Evolutionary conservation across 192 early-diverging fungal species (phyloP).

Genomic region (Entophlyctis luteolus): DNA sequence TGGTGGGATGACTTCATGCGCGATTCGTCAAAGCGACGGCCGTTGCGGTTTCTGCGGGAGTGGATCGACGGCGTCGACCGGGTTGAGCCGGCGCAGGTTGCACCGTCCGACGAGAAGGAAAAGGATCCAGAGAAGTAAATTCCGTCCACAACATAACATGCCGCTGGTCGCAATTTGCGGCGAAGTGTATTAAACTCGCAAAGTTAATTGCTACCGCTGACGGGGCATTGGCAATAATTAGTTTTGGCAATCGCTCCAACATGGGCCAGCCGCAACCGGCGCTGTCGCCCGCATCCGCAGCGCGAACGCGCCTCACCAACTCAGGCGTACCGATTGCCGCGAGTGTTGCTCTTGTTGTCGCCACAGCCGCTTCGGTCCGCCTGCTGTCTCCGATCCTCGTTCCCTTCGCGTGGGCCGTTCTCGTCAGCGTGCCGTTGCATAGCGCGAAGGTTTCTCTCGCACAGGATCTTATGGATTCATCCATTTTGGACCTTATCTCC

Average conservation of each 20-base stretch:
- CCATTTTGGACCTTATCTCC: not conserved
- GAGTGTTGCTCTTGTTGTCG: too few species aligned
- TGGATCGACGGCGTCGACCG: not conserved
- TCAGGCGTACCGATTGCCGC: too few species aligned
- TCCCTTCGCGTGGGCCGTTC: conserved; percentile 1
- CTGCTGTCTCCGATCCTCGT: conserved; percentile 8
- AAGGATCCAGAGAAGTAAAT: too few species aligned
- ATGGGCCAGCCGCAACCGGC: not conserved
- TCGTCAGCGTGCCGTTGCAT: conserved; percentile 18
- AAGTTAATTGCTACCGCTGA: too few species aligned
- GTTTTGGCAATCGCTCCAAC: not conserved
- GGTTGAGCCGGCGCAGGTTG: not conserved
- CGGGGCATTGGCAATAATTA: too few species aligned
- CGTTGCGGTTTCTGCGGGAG: not conserved
- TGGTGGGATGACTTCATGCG: conserved; percentile 27
- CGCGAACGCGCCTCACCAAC: too few species aligned
- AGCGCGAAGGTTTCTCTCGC: not conserved
- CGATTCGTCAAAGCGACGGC: conserved; percentile 5
- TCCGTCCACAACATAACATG: too few species aligned
- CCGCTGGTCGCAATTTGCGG: too few species aligned
- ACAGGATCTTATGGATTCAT: too few species aligned
- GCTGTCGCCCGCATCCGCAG: too few species aligned
- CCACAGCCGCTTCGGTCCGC: too few species aligned
- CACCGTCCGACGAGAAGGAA: not conserved
- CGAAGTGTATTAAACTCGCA: too few species aligned